Percentiles rank a stretch among this genome's conserved stretches.
These are phyloP conservation scores for Emmonsiellopsis sp. DNA, from an alignment of 2,329 filamentous ascomycete genomes.

Conservation along the genomic window DNA sequence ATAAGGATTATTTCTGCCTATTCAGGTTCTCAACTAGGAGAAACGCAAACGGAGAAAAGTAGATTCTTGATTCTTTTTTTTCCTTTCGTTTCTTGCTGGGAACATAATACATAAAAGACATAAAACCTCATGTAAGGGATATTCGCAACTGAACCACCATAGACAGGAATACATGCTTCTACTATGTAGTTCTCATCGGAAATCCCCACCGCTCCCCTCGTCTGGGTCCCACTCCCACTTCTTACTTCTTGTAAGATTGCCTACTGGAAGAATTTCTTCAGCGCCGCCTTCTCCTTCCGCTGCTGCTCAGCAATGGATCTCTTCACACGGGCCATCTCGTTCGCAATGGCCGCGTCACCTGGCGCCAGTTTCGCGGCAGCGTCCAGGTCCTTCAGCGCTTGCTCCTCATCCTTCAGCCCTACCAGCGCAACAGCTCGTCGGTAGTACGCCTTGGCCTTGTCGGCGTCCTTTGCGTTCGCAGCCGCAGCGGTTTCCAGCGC, in stretches of 20 bases:
- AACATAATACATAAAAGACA: no score
- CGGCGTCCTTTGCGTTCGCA: conserved; percentile 52
- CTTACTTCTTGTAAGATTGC: background rate
- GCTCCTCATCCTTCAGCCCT: conserved; percentile 74
- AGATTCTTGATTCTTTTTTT: no score
- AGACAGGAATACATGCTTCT: no score
- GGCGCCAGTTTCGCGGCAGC: conserved; percentile 68
- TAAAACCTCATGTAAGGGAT: no score
- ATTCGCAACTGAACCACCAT: no score
- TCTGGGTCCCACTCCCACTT: no score
- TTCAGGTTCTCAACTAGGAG: no score
- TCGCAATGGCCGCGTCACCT: conserved; percentile 61
- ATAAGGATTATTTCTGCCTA: no score
- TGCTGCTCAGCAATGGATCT: conserved; percentile 60
- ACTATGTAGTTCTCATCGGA: no score
- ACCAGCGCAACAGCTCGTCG: conserved; percentile 68
- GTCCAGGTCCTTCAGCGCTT: conserved; percentile 63
- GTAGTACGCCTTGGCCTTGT: conserved; percentile 70
- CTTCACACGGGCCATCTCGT: conserved; percentile 71
- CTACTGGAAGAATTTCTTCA: conserved; percentile 78
- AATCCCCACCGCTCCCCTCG: no score
- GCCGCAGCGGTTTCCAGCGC: conserved; percentile 56
- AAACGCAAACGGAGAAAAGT: no score
- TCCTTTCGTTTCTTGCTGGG: no score
- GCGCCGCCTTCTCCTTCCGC: conserved; percentile 85